Base-by-base conservation (phyloP, 2,329 filamentous ascomycete species). In the Aspergillus fructus region DNA sequence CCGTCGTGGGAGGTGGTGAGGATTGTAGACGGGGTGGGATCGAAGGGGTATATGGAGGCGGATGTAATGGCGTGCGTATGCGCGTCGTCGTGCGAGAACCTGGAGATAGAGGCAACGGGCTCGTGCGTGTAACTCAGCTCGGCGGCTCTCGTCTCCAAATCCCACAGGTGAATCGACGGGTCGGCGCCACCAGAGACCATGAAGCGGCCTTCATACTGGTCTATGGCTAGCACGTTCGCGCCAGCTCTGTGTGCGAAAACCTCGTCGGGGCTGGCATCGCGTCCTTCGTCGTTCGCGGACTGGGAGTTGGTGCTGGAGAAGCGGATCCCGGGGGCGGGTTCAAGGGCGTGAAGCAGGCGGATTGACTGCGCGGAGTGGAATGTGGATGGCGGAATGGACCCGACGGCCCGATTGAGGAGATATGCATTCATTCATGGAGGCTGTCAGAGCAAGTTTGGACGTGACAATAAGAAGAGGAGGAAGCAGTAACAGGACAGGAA, bases 101-200 rank as follows among this genome's bases (percentile, higher is more conserved):
- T 75, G 57, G 66, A 68, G 50, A 76, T 64, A 48, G 77, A 78
- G 49, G 79, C 81, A 19, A 82, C 71, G 2, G 89, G 84, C 6
- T 76, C 63, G 48, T 77, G 69, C n/a, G 80, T 66, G 83, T 87
- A 17, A 71, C 81, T 67, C 80, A 81, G 37, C 72, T 72, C 59
- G 60, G 71, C 61, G 75, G 77, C 71, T 64, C 79, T 78, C 49
- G 82, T 77, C 67, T 96, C 89, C 6, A 97, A 83, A 74, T 97
- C 88, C 93, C 93, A 97, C 46, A 97, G 77, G 64, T 87, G 89
- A 68, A 97, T 85, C 1, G 89, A 89, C 9, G 89, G 90, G 69
- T 96, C 91, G 4, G 90, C 88, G 30, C 93, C 92, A 4, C 91
- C 93, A 0, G 93, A 96, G 2, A 96, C 75, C 61, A 97, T 81